A percentile compares a stretch with the other conserved stretches of the same genome.
Evolutionary conservation across 2,329 filamentous ascomycete genomes (phyloP).

Genomic region (Trichoderma gracile): DNA sequence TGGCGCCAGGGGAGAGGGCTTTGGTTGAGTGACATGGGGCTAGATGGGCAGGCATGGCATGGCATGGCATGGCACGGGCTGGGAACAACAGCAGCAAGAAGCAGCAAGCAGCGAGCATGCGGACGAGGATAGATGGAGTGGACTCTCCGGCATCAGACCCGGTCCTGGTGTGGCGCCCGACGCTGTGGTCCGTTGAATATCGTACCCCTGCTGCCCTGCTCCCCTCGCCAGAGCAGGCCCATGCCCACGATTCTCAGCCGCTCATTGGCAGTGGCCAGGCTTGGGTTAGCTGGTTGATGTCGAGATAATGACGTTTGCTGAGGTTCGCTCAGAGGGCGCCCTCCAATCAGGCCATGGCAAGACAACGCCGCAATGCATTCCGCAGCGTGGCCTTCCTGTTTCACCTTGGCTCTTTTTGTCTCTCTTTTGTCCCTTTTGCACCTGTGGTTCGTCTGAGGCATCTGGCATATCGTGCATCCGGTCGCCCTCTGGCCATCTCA

Average conservation of each 20-base stretch:
- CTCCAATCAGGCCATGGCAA: conserved; percentile 19
- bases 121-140: conserved; percentile 3
- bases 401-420: conserved; percentile 1
- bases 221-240: conserved; percentile 18
- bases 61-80: conserved; percentile 5
- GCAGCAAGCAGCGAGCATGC: not conserved
- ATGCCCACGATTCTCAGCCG: conserved; percentile 17
- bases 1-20: conserved; percentile 1
- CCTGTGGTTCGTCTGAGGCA: not conserved
- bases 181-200: conserved; percentile 23
- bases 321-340: conserved; percentile 15
- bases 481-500: no score
- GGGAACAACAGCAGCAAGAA: not conserved
- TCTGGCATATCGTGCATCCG: no score
- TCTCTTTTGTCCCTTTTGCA: conserved; percentile 10
- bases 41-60: no score
- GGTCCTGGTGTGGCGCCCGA: conserved; percentile 25
- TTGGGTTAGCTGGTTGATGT: conserved; percentile 20
- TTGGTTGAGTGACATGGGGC: not conserved
- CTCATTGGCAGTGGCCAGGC: conserved; percentile 21
- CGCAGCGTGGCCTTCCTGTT: conserved; percentile 17
- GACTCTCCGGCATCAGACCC: conserved; percentile 21
- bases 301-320: conserved; percentile 26
- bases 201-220: conserved; percentile 21
- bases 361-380: conserved; percentile 4